Evolutionary conservation across 2,329 filamentous ascomycete species (phyloP).

Genomic region (Fusarium sp.): DNA sequence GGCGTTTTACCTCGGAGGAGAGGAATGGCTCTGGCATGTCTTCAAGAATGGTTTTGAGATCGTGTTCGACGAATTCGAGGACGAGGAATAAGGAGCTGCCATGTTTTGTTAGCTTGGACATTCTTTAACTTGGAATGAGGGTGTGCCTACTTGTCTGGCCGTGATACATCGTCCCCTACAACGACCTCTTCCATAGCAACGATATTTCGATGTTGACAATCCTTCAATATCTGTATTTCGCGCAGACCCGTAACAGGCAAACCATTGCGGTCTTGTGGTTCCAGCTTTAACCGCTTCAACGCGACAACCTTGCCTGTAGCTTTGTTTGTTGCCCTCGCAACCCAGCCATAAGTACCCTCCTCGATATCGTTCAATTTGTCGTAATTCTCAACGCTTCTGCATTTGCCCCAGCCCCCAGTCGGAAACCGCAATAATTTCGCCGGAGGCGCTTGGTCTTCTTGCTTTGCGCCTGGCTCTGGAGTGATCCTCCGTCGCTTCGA

Average conservation of each 20-base stretch:
- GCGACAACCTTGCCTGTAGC: conserved; percentile 86
- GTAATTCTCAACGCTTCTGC: conserved; percentile 87
- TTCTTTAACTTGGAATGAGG: conserved; percentile 39
- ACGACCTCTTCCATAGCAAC: conserved; percentile 88
- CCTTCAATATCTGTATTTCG: conserved; percentile 92
- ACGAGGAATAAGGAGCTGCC: conserved; percentile 85
- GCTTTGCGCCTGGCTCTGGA: conserved; percentile 57
- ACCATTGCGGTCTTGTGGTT: conserved; percentile 78
- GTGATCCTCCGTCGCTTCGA: conserved; percentile 75
- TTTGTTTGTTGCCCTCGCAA: conserved; percentile 84
- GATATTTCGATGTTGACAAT: conserved; percentile 85
- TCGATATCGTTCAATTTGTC: conserved; percentile 97
- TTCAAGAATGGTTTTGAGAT: conserved; percentile 92
- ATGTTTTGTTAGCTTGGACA: conserved; percentile 32
- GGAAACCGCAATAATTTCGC: conserved; percentile 80
- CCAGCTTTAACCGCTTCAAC: conserved; percentile 93
- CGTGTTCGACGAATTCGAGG: conserved; percentile 98
- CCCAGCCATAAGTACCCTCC: conserved; percentile 96
- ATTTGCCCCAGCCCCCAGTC: conserved; percentile 75
- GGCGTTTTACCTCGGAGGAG: conserved; percentile 91
- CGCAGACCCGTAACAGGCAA: conserved; percentile 93
- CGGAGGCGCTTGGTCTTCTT: conserved; percentile 40
- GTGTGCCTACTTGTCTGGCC: conserved; percentile 66
- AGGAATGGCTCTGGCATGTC: conserved; percentile 96
- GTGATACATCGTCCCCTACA: conserved; percentile 73